Percentiles rank a stretch among this genome's conserved stretches.
These are phyloP conservation scores for Tirmania nivea DNA, from an alignment of 495 filamentous ascomycete genomes.

Conservation along the genomic window DNA sequence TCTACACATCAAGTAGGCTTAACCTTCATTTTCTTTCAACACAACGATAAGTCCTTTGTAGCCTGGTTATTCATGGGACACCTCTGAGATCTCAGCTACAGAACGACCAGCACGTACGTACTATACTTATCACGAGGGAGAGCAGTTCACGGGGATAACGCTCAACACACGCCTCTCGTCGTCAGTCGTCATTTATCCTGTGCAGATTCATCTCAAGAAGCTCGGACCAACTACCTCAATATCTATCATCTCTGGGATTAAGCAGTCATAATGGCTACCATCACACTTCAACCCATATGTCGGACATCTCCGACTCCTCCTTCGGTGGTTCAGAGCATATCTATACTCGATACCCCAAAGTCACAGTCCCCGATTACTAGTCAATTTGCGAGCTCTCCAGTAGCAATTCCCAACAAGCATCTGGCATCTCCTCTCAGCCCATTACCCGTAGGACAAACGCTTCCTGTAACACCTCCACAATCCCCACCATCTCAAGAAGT, in stretches of 20 bases:
- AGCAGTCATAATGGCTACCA: constrained; percentile 10
- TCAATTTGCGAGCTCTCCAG: constrained; percentile 23
- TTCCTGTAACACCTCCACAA: constrained; percentile 42
- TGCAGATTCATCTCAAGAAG: too few species aligned
- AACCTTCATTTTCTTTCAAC: too few species aligned
- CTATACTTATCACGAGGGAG: too few species aligned
- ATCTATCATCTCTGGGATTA: background rate
- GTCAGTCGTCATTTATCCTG: too few species aligned
- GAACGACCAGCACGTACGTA: too few species aligned
- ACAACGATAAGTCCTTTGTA: too few species aligned
- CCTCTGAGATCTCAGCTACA: too few species aligned
- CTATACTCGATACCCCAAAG: constrained; percentile 27
- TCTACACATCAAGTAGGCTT: too few species aligned
- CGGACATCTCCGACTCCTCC: constrained; percentile 13
- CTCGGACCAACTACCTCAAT: too few species aligned
- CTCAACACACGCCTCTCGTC: too few species aligned
- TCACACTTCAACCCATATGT: constrained; percentile 13
- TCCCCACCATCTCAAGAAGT: constrained; percentile 33
- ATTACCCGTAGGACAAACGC: constrained; percentile 40
- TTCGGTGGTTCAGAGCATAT: constrained; percentile 23
- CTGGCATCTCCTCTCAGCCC: constrained; percentile 56
- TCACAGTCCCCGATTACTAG: constrained; percentile 29
- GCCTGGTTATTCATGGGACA: too few species aligned
- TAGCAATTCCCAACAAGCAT: constrained; percentile 73
- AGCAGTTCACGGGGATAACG: too few species aligned